Evolutionary conservation across 352 stramenopile genomes (phyloP).

Genomic region (Phytophthora citricola): DNA sequence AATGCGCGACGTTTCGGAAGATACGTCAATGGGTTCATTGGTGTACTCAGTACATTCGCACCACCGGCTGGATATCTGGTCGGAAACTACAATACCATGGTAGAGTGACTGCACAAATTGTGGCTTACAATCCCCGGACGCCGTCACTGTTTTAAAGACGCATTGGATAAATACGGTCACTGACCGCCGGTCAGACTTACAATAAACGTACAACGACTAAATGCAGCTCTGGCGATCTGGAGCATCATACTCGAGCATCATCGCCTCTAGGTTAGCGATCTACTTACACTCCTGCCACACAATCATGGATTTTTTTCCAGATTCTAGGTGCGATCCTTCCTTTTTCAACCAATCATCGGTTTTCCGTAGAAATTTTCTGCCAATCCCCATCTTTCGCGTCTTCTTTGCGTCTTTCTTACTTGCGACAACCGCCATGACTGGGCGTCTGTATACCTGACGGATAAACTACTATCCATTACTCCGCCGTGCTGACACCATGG

Average conservation of each 20-base stretch:
- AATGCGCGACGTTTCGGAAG: conserved; percentile 7
- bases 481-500: conserved; percentile 7
- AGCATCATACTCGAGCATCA: not conserved
- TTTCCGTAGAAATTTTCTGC: conserved; percentile 4
- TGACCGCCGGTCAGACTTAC: no score
- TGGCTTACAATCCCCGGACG: no score
- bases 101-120: no score
- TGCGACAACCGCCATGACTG: conserved; percentile 18
- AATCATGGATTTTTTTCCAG: conserved; percentile 22
- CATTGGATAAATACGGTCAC: no score
- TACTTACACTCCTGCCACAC: conserved; percentile 11
- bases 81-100: not conserved
- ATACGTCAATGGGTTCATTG: conserved; percentile 20
- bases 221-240: no score
- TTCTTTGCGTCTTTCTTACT: conserved; percentile 11
- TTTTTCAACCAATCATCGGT: conserved; percentile 15
- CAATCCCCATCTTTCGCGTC: conserved; percentile 9
- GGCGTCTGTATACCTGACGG: conserved; percentile 1
- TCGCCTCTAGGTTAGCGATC: not conserved
- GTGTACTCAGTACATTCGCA: conserved; percentile 3
- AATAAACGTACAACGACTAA: no score
- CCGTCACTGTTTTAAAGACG: no score
- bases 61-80: conserved; percentile 10
- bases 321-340: not conserved
- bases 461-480: conserved; percentile 15